A percentile compares a stretch with the other conserved stretches of the same genome.
phyloP scores from a whole-genome alignment of 2,329 filamentous ascomycete genomes.

The Plenodomus tracheiphilus region DNA sequence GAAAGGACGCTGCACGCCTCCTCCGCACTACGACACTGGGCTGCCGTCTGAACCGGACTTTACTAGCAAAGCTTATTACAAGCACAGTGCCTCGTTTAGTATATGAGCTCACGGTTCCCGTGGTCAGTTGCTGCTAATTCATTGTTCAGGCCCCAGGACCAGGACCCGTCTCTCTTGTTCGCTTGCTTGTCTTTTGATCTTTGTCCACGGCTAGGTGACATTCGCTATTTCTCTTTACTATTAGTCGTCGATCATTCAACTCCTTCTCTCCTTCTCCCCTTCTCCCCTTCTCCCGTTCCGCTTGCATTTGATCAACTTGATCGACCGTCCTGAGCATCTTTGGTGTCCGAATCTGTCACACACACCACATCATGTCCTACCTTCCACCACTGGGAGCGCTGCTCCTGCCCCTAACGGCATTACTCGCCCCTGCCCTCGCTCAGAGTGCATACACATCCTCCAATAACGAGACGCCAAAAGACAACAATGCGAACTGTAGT shows the following conservation, averaged over 20 bases:
- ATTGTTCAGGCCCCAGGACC: slow-evolving; percentile 5
- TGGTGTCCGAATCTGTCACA: no score
- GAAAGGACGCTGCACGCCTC: slow-evolving; percentile 1
- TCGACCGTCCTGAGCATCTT: not conserved
- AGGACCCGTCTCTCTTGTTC: not conserved
- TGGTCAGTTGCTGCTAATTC: slow-evolving; percentile 10
- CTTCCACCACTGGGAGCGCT: slow-evolving; percentile 23
- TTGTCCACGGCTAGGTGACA: slow-evolving; percentile 13
- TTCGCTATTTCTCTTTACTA: slow-evolving; percentile 10
- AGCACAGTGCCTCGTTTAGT: not conserved
- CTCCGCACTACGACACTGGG: not conserved
- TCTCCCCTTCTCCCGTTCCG: slow-evolving; percentile 7
- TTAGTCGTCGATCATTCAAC: slow-evolving; percentile 8
- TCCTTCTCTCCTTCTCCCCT: slow-evolving; percentile 1
- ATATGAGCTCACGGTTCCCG: not conserved
- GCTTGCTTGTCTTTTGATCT: not conserved
- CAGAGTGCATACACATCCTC: slow-evolving; percentile 31
- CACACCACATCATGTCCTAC: slow-evolving; percentile 15
- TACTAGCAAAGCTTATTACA: not conserved
- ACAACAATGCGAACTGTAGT: slow-evolving; percentile 47
- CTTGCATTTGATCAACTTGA: slow-evolving; percentile 2
- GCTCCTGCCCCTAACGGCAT: slow-evolving; percentile 30
- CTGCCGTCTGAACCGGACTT: not conserved
- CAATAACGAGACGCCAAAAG: slow-evolving; percentile 34
- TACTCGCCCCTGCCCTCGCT: slow-evolving; percentile 27